Conservation (phyloP, 2,329 filamentous ascomycete species). For the Aspergillus floridensis region DNA sequence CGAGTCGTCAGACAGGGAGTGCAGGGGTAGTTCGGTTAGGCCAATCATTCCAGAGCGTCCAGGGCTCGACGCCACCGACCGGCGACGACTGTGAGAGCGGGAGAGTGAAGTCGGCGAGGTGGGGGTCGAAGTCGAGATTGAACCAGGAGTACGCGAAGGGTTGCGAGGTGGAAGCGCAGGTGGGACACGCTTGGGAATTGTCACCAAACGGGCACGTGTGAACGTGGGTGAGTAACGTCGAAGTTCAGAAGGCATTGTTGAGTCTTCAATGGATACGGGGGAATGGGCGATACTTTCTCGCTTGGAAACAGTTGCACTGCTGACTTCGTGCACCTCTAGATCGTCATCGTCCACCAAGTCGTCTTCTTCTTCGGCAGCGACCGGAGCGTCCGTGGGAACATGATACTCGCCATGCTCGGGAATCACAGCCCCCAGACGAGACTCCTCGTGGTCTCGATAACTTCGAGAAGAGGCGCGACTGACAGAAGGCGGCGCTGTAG, state of each 20-base stretch:
- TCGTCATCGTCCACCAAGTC: conserved; percentile 24
- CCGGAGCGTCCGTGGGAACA: conserved; percentile 7
- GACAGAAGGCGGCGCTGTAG: conserved; percentile 31
- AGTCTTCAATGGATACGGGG: conserved; percentile 28
- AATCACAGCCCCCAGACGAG: conserved; percentile 28
- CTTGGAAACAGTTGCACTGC: conserved; percentile 52
- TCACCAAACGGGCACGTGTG: conserved; percentile 76
- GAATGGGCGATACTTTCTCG: conserved; percentile 40
- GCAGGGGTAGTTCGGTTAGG: conserved; percentile 17
- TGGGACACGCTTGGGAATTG: conserved; percentile 73
- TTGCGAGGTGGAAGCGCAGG: conserved; percentile 77
- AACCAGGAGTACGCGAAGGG: conserved; percentile 45
- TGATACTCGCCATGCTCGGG: conserved; percentile 20
- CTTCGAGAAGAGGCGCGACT: conserved; percentile 37
- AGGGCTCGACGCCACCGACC: conserved; percentile 22
- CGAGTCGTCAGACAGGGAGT: conserved; percentile 9
- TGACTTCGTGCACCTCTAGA: conserved; percentile 44
- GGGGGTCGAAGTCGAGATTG: conserved; percentile 22
- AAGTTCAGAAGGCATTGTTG: conserved; percentile 57
- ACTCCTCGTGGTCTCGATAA: conserved; percentile 25
- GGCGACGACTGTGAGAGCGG: conserved; percentile 24
- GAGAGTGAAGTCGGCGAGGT: conserved; percentile 25
- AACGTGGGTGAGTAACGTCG: conserved; percentile 65
- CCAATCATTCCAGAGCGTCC: conserved; percentile 21
- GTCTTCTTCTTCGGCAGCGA: conserved; percentile 15